phyloP scores from a whole-genome alignment of 2,329 filamentous ascomycete species.

The Niveomyces coronatus region DNA sequence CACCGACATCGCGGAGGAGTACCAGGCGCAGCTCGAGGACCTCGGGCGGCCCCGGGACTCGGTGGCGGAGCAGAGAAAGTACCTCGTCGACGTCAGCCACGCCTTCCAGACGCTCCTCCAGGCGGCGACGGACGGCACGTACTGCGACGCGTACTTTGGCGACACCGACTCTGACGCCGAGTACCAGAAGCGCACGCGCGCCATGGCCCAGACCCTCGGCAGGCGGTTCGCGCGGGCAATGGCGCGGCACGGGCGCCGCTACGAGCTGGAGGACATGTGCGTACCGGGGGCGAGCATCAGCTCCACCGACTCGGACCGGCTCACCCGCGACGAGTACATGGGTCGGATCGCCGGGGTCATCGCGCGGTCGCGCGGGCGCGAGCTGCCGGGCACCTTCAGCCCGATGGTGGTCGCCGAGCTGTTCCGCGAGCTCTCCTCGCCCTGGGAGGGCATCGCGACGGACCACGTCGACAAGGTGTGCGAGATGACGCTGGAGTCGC shows the following conservation, averaged over 20 bases:
- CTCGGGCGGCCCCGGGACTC: conserved; percentile 40
- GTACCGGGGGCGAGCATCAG: neutral
- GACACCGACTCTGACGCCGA: conserved; percentile 19
- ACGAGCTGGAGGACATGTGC: conserved; percentile 24
- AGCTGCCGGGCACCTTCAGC: conserved; percentile 52
- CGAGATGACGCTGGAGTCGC: conserved; percentile 9
- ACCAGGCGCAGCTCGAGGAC: conserved; percentile 26
- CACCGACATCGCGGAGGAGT: conserved; percentile 22
- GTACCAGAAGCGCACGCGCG: conserved; percentile 38
- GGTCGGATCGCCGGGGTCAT: conserved; percentile 15
- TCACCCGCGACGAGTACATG: conserved; percentile 14
- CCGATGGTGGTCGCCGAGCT: conserved; percentile 47
- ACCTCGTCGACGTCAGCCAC: conserved; percentile 36
- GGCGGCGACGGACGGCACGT: conserved; percentile 39
- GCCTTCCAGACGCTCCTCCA: conserved; percentile 33
- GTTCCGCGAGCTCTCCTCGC: conserved; percentile 46
- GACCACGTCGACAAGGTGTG: conserved; percentile 12
- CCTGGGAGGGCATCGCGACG: conserved; percentile 39
- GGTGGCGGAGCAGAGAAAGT: conserved; percentile 34
- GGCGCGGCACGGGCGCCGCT: conserved; percentile 28
- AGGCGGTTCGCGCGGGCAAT: conserved; percentile 36
- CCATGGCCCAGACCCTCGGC: conserved; percentile 41
- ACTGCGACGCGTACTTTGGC: conserved; percentile 41
- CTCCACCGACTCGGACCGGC: neutral
- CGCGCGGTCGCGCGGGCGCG: conserved; percentile 25